These are phyloP conservation scores for Lactarius trivialis DNA, from an alignment of 768 basidiomycete genomes.

Conservation along the genomic window DNA sequence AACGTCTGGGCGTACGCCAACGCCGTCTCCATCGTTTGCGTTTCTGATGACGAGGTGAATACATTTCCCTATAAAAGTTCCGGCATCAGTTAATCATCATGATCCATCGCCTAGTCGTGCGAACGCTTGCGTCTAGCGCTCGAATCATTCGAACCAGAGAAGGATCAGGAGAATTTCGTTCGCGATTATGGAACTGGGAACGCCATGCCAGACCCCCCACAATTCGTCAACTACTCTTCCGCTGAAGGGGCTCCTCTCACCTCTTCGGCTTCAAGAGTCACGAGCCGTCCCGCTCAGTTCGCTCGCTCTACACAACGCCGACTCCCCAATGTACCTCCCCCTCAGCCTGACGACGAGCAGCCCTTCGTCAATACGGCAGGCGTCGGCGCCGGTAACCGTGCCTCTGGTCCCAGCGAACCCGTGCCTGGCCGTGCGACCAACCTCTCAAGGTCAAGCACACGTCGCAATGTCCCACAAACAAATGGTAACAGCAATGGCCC, in stretches of 20 bases:
- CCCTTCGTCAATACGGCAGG: slow-evolving; percentile 56
- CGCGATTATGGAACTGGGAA: slow-evolving; percentile 83
- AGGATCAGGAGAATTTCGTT: slow-evolving; percentile 87
- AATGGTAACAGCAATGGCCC: slow-evolving; percentile 2
- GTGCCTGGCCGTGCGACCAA: slow-evolving; percentile 30
- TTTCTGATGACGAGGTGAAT: slow-evolving; percentile 87
- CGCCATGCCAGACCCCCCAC: slow-evolving; percentile 80
- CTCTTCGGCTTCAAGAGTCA: slow-evolving; percentile 48
- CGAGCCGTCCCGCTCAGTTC: slow-evolving; percentile 54
- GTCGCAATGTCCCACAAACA: slow-evolving; percentile 7
- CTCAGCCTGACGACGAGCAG: slow-evolving; percentile 38
- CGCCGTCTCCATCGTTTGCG: slow-evolving; percentile 91
- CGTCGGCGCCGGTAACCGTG: slow-evolving; percentile 57
- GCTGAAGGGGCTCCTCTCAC: slow-evolving; percentile 53
- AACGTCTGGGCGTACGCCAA: slow-evolving; percentile 96
- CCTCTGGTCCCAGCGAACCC: slow-evolving; percentile 31
- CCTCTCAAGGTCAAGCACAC: slow-evolving; percentile 28
- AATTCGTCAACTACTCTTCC: slow-evolving; percentile 72
- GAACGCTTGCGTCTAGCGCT: slow-evolving; percentile 81
- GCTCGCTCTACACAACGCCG: slow-evolving; percentile 36
- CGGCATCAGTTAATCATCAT: slow-evolving; percentile 1
- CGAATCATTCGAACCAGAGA: slow-evolving; percentile 82
- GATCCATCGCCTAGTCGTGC: slow-evolving; percentile 61
- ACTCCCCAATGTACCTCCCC: slow-evolving; percentile 28
- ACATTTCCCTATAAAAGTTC: background rate